Base-by-base conservation (phyloP, 805 yeast species). In the Barnettozyma botsteinii region DNA sequence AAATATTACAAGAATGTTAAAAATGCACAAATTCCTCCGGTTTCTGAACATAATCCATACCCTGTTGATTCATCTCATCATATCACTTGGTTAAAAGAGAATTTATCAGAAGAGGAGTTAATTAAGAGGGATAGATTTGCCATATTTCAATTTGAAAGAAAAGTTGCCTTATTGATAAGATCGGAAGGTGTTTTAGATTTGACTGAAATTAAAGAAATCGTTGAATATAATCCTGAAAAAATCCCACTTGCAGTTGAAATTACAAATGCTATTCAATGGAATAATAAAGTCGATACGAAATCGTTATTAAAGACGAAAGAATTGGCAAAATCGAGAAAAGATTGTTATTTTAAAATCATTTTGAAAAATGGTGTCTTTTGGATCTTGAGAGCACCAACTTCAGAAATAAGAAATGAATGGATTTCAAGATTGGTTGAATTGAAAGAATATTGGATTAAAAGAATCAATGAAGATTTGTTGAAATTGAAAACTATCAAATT, bases 181-280 rank as follows among this genome's bases (percentile, higher is more conserved):
- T 72, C 95, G 0, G 72, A 73, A 22, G 79, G 79, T 0, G 61
- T 83, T 12, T 52, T 89, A 7, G 85, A 87, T 53, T 48, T 89
- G 38, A 57, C 72, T 17, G 65, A 69, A 7, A 67, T 84, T 2
- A 56, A 51, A 7, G 61, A 60, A 0, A 63, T 82, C 4, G 43
- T 52, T 14, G 51, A 61, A 3, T 62, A 71, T n/a, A 47, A 57
- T 4, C 36, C 45, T 1, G 33, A 42, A 1, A 59, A 59, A 2
- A 39, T 58, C 7, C 50, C 62, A 1, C 14, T 37, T 2, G 35
- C 56, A 11, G 52, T 62, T 11, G 61, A 57, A 26, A 21, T 51
- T 10, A 65, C 69, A 7, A 54, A 59, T 33, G 37, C 41, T 15
- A 35, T 64, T 4, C 37, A 62, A 6, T 64, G 71, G 50, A 38